Conservation (phyloP, 2,329 filamentous ascomycete species). For the Pseudogymnoascus destructans region DNA sequence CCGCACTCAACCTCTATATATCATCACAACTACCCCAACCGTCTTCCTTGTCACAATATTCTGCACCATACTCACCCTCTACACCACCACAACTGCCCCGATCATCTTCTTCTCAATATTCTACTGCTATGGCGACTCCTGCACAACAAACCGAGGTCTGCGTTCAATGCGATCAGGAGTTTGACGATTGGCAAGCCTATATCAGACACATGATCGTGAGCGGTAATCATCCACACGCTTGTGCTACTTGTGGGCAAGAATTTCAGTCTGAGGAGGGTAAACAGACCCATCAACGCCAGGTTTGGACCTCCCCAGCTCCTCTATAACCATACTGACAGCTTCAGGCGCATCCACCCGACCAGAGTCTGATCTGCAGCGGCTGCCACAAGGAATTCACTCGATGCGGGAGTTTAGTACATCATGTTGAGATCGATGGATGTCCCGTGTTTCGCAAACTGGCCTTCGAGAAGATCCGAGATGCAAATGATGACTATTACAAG, state of each 20-base stretch:
- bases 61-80: no score
- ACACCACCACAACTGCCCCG: neutral
- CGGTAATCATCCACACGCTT: conserved; percentile 10
- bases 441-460: neutral
- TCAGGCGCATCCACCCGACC: conserved; percentile 16
- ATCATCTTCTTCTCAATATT: neutral
- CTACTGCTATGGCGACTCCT: neutral
- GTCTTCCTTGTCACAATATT: no score
- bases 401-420: conserved; percentile 17
- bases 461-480: neutral
- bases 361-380: conserved; percentile 16
- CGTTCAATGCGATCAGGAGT: neutral
- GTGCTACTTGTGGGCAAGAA: conserved; percentile 14
- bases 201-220: conserved; percentile 13
- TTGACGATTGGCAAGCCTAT: neutral
- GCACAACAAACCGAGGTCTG: neutral
- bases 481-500: neutral
- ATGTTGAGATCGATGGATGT: conserved; percentile 17
- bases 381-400: conserved; percentile 16
- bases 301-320: neutral
- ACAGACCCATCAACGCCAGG: conserved; percentile 13
- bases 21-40: no score
- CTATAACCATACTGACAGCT: neutral
- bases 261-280: conserved; percentile 14
- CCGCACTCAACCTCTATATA: no score